These are phyloP conservation scores for Neoscytalidium dimidiatum DNA, from an alignment of 2,329 filamentous ascomycete species.

Conservation along the genomic window DNA sequence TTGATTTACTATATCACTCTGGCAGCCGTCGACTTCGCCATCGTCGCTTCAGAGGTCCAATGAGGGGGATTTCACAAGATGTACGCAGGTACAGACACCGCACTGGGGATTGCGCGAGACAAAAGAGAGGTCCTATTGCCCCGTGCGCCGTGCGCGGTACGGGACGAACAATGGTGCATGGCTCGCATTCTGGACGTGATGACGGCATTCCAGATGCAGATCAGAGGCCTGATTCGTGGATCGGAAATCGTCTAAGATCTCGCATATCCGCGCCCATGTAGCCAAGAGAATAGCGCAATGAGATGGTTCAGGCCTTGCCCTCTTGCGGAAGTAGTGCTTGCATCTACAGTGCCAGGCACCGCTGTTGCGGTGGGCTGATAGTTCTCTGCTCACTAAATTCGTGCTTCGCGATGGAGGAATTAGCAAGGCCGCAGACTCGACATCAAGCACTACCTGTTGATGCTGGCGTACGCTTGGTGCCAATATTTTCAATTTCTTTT, in stretches of 20 bases:
- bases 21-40: constrained; percentile 3
- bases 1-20: constrained; percentile 7
- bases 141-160: constrained; percentile 12
- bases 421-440: background rate
- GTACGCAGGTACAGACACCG: background rate
- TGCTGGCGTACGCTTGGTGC: background rate
- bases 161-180: background rate
- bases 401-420: background rate
- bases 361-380: background rate
- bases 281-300: constrained; percentile 9
- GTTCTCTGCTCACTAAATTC: background rate
- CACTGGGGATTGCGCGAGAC: background rate
- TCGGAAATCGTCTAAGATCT: constrained; percentile 8
- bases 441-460: background rate
- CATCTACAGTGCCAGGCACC: background rate
- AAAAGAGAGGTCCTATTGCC: background rate
- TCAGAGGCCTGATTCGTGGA: constrained; percentile 8
- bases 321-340: background rate
- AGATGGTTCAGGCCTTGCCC: background rate
- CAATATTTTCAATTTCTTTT: constrained; percentile 6
- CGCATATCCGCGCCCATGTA: background rate
- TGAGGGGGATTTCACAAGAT: background rate
- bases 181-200: constrained; percentile 3
- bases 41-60: background rate
- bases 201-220: constrained; percentile 18